A percentile compares a stretch with the other conserved stretches of the same genome.
Evolutionary conservation across 2,329 filamentous ascomycete species (phyloP).

Genomic region (Aspergillus sp.): DNA sequence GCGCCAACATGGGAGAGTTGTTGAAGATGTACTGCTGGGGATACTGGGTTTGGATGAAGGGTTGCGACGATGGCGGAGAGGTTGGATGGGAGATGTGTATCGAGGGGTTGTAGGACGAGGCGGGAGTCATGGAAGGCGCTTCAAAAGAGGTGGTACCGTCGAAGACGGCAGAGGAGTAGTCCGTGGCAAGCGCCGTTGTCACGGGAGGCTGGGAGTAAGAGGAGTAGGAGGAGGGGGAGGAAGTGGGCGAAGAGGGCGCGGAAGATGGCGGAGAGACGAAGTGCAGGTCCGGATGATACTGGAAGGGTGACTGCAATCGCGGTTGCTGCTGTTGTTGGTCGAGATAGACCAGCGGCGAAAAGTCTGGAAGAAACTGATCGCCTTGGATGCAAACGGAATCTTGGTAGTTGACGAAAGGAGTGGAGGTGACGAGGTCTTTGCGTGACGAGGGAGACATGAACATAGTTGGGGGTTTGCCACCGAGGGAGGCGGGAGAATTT

Average conservation of each 20-base stretch:
- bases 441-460: constrained; percentile 38
- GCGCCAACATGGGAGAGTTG: constrained; percentile 39
- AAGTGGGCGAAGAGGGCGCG: constrained; percentile 31
- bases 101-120: constrained; percentile 37
- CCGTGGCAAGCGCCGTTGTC: constrained; percentile 22
- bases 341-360: constrained; percentile 23
- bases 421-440: constrained; percentile 40
- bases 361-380: constrained; percentile 34
- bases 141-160: constrained; percentile 29
- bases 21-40: constrained; percentile 22
- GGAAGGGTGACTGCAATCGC: constrained; percentile 32
- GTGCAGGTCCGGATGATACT: constrained; percentile 27
- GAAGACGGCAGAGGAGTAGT: constrained; percentile 23
- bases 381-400: constrained; percentile 38
- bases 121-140: constrained; percentile 41
- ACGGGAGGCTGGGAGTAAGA: constrained; percentile 30
- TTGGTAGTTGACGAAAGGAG: constrained; percentile 23
- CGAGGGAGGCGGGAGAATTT: constrained; percentile 24
- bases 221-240: constrained; percentile 34
- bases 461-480: constrained; percentile 37
- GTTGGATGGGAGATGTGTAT: constrained; percentile 31
- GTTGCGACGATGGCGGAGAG: constrained; percentile 29
- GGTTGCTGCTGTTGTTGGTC: constrained; percentile 24
- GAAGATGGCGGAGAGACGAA: constrained; percentile 38
- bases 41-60: constrained; percentile 24